Percentiles rank a stretch among this genome's conserved stretches.
phyloP scores from a whole-genome alignment of 2,329 filamentous ascomycete species.

The Leptographium procerum region DNA sequence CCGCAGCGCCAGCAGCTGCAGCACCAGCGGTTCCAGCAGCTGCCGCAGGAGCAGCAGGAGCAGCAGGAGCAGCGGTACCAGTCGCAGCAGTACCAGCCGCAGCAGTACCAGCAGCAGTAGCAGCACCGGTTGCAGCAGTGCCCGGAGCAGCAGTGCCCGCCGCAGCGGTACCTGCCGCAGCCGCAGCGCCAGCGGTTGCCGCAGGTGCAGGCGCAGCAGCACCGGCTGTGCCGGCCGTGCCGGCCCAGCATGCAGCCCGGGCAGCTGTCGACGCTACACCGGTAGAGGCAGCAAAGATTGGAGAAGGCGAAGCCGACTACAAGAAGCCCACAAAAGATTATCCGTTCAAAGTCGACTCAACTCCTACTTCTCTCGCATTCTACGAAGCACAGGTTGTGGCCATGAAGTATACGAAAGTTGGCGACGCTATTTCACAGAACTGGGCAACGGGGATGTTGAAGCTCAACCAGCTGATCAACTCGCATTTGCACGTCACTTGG shows the following conservation, averaged over 20 bases:
- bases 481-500: constrained; percentile 77
- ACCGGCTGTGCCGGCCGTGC: neutral
- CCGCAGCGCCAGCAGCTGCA: neutral
- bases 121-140: neutral
- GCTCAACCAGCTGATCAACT: constrained; percentile 67
- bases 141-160: neutral
- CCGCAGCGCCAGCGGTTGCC: neutral
- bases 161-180: neutral
- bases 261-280: neutral
- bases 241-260: neutral
- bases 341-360: constrained; percentile 52
- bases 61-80: neutral
- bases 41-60: neutral
- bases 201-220: neutral
- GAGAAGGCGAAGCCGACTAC: constrained; percentile 6
- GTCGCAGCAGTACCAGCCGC: neutral
- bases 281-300: neutral
- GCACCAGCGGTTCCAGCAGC: neutral
- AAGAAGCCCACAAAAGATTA: constrained; percentile 24
- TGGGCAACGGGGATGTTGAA: constrained; percentile 49
- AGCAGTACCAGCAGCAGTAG: neutral
- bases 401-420: constrained; percentile 55
- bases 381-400: constrained; percentile 57
- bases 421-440: constrained; percentile 45
- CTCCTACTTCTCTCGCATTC: constrained; percentile 60